Conservation (phyloP, 2,329 filamentous ascomycete genomes). For the Coniochaeta pulveracea region DNA sequence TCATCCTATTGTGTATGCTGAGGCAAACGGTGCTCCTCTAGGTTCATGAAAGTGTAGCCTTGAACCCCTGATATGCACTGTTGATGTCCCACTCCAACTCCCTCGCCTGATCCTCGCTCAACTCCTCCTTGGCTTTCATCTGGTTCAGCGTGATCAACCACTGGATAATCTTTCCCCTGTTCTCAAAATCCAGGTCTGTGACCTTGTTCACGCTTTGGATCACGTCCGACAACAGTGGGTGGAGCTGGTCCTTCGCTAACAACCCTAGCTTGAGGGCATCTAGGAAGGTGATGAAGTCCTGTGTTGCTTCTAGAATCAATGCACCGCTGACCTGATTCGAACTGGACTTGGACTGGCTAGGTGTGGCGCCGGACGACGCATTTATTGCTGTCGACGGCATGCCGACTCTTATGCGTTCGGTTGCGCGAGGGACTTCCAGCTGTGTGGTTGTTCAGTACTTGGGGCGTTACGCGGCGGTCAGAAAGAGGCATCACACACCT, state of each 20-base stretch:
- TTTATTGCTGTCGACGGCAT: constrained; percentile 74
- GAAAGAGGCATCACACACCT: constrained; percentile 43
- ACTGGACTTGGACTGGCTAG: constrained; percentile 29
- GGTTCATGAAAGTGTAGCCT: constrained; percentile 56
- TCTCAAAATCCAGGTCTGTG: constrained; percentile 89
- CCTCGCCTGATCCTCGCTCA: constrained; percentile 75
- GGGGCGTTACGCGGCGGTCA: too few relatives aligned
- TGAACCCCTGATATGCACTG: constrained; percentile 88
- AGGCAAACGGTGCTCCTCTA: not conserved
- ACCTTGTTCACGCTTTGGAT: constrained; percentile 98
- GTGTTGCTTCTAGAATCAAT: constrained; percentile 80
- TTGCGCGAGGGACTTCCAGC: constrained; percentile 91
- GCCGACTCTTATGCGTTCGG: constrained; percentile 82
- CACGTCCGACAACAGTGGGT: constrained; percentile 86
- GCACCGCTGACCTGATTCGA: constrained; percentile 47
- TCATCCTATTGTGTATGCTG: not conserved
- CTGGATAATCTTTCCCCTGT: constrained; percentile 92
- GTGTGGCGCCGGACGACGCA: constrained; percentile 32
- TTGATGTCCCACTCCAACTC: constrained; percentile 92
- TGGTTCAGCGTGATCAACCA: constrained; percentile 97
- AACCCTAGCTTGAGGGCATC: constrained; percentile 89
- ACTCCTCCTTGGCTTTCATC: constrained; percentile 90
- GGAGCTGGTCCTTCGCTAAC: constrained; percentile 90
- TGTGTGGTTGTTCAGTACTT: constrained; percentile 23
- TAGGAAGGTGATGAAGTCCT: constrained; percentile 97